A percentile compares a stretch with the other conserved stretches of the same genome.
Conservation (phyloP, 139 green algal species). For the Chlamydomonas sp. region DNA sequence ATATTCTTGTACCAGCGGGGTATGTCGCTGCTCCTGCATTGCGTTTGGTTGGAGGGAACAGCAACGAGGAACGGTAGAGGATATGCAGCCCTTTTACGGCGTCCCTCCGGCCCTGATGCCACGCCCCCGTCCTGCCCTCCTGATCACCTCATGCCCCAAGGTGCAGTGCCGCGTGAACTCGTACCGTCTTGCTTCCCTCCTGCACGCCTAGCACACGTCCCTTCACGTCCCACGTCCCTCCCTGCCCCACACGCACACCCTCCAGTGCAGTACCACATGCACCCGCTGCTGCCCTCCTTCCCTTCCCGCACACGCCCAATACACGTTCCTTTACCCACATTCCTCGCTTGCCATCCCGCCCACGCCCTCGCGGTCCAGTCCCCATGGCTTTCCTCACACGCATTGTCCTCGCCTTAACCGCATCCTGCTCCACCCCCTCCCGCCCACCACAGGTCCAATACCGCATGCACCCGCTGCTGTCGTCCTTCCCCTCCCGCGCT, state of each 20-base stretch:
- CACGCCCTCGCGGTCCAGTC: background rate
- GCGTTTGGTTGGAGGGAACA: background rate
- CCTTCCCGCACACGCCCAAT: constrained; percentile 43
- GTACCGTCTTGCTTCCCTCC: background rate
- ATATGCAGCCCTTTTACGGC: too few species aligned
- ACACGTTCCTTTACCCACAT: constrained; percentile 39
- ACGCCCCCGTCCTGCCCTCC: background rate
- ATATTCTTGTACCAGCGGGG: too few species aligned
- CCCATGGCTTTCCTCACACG: background rate
- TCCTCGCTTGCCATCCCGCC: constrained; percentile 56
- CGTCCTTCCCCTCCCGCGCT: constrained; percentile 72
- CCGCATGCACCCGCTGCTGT: constrained; percentile 88
- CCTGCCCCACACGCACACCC: too few species aligned
- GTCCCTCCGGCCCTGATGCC: background rate
- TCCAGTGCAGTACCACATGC: constrained; percentile 87
- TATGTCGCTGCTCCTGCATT: background rate
- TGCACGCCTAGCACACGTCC: constrained; percentile 52
- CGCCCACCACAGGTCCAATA: constrained; percentile 74
- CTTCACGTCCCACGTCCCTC: too few species aligned
- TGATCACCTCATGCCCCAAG: too few species aligned
- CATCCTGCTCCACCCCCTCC: too few species aligned
- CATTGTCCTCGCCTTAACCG: background rate
- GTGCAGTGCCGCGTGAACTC: too few species aligned
- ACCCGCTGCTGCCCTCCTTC: constrained; percentile 82
- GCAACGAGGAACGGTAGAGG: too few species aligned